Conservation (phyloP, 2,329 filamentous ascomycete species). For the Thelonectria discophora region DNA sequence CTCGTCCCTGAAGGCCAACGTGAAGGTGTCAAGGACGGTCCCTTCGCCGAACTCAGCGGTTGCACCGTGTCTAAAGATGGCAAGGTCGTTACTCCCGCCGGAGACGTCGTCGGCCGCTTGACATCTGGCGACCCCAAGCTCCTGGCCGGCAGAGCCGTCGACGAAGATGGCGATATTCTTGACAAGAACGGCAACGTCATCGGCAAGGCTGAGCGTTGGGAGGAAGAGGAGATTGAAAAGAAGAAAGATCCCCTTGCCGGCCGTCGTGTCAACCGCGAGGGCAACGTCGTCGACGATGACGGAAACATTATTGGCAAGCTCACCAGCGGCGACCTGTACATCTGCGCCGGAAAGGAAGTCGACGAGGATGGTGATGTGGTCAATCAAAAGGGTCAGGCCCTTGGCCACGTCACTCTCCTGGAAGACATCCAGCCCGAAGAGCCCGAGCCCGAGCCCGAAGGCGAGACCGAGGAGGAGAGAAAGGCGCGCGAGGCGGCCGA, state of each 20-base stretch:
- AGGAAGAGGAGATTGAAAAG: slow-evolving; percentile 63
- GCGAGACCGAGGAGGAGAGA: slow-evolving; percentile 48
- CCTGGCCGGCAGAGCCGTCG: slow-evolving; percentile 77
- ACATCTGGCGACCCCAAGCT: slow-evolving; percentile 75
- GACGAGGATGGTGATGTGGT: slow-evolving; percentile 77
- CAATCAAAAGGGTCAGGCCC: slow-evolving; percentile 71
- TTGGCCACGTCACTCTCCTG: slow-evolving; percentile 74
- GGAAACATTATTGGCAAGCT: slow-evolving; percentile 72
- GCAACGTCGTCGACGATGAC: slow-evolving; percentile 66
- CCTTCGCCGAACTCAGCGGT: slow-evolving; percentile 72
- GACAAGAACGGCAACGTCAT: slow-evolving; percentile 75
- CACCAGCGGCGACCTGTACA: slow-evolving; percentile 70
- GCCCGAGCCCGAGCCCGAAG: slow-evolving; percentile 56
- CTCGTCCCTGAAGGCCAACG: slow-evolving; percentile 74
- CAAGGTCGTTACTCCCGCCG: slow-evolving; percentile 70
- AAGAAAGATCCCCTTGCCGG: slow-evolving; percentile 62
- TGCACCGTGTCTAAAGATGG: slow-evolving; percentile 75
- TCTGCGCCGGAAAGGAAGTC: slow-evolving; percentile 73
- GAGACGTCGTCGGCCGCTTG: slow-evolving; percentile 77
- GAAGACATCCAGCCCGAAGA: slow-evolving; percentile 63
- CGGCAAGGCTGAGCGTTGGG: slow-evolving; percentile 68
- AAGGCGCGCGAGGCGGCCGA: slow-evolving; percentile 65
- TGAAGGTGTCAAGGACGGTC: slow-evolving; percentile 69
- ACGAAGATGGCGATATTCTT: slow-evolving; percentile 83
- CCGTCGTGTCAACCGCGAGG: slow-evolving; percentile 65